Base-by-base conservation (phyloP, 495 filamentous ascomycete genomes). In the Penicillium ochrochloron region DNA sequence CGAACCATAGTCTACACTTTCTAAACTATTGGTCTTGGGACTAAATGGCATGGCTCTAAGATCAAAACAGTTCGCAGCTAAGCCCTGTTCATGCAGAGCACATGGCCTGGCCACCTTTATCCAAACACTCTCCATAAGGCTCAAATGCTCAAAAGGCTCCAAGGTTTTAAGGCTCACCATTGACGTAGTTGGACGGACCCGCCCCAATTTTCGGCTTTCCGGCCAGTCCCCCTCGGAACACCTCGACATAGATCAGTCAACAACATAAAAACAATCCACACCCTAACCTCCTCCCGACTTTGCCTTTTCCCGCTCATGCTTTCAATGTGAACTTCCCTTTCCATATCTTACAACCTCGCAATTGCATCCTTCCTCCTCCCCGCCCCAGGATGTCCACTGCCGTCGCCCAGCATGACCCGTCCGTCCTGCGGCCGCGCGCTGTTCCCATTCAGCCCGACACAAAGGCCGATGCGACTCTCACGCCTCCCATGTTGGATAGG, bases 341-440 rank as follows among this genome's bases (percentile, higher is more conserved):
- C 59, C 37, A 29, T 14, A 60, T 39, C 46, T 50, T 33, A 27
- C 27, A 55, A 27, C 64, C 17, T 35, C 51, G 31, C 57, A 64
- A 63, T 64, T 68, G 37, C 55, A 58, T 62, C 35, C 57, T 61
- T 56, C 8, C 8, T 12, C 8, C 19, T 33, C n/a, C 11, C 31
- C 27, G 15, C 34, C 48, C 27, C 55, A 73, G 62, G 50, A 80
- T 80, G 78, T 80, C 78, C 46, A 73, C 68, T 54, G 72, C 76
- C 63, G 63, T 78, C 57, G 64, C 69, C 15, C 70, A 71, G 7
- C 64, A 76, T 69, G 78, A 64, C 44, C 68, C 70, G 25, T 62
- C 69, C 35, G 59, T 54, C 29, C 51, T 76, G 54, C 78, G 78
- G 62, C 72, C 76, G 60, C 78, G 76, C 56, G 69, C 74, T 29